Percentiles rank a stretch among this genome's conserved stretches.
Conservation (phyloP, 495 filamentous ascomycete genomes). For the Neurospora sp. region DNA sequence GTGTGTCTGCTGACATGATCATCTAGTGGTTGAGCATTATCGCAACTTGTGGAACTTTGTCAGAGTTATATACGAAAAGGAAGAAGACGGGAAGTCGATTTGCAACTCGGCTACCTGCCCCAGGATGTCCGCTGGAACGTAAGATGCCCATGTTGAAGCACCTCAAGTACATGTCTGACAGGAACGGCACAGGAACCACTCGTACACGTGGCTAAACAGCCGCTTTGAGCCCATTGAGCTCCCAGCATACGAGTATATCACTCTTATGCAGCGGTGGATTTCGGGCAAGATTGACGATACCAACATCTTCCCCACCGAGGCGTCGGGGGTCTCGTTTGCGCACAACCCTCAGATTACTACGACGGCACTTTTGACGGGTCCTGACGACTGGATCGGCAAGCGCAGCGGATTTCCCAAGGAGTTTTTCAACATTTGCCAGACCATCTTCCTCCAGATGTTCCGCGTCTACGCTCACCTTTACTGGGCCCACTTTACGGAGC, state of each 20-base stretch:
- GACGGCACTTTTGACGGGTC: conserved; percentile 49
- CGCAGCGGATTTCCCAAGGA: conserved; percentile 77
- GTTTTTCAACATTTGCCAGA: conserved; percentile 77
- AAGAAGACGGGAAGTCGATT: conserved; percentile 59
- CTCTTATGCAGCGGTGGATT: conserved; percentile 88
- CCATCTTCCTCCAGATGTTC: conserved; percentile 95
- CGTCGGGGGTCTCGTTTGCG: conserved; percentile 45
- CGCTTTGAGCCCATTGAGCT: conserved; percentile 56
- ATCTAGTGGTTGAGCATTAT: conserved; percentile 79
- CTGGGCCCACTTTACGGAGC: conserved; percentile 72
- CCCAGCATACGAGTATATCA: conserved; percentile 77
- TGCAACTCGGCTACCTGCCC: conserved; percentile 79
- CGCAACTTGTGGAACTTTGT: conserved; percentile 77
- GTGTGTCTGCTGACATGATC: neutral
- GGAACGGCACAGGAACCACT: conserved; percentile 50
- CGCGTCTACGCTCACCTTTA: conserved; percentile 89
- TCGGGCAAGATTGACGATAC: conserved; percentile 81
- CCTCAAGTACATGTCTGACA: conserved; percentile 9
- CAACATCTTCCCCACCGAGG: conserved; percentile 74
- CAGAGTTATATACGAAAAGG: conserved; percentile 67
- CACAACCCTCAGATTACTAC: conserved; percentile 46
- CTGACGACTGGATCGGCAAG: conserved; percentile 72
- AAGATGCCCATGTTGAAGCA: conserved; percentile 31
- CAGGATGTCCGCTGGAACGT: conserved; percentile 86
- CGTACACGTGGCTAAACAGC: conserved; percentile 81